phyloP scores from a whole-genome alignment of 768 basidiomycete species.

The Royoungia palumana region DNA sequence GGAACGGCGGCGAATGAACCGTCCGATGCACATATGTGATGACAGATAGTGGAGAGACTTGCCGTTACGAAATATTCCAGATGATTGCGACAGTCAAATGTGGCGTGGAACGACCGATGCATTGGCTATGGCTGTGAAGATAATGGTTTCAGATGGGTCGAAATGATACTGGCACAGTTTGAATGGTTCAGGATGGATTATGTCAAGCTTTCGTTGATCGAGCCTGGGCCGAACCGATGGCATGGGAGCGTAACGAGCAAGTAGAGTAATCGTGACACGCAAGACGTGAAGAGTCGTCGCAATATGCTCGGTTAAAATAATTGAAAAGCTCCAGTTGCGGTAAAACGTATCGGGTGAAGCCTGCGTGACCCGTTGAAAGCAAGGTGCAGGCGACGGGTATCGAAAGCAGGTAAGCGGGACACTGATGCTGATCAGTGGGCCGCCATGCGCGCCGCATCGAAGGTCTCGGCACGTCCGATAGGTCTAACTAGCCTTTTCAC shows the following conservation, averaged over 20 bases:
- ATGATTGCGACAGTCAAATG: conserved; percentile 29
- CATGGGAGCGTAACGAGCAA: conserved; percentile 16
- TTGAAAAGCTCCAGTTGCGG: background rate
- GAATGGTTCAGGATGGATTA: conserved; percentile 11
- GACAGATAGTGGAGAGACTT: conserved; percentile 23
- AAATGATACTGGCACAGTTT: conserved; percentile 17
- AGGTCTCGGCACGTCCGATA: conserved; percentile 65
- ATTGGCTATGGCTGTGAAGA: conserved; percentile 20
- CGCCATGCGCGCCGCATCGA: conserved; percentile 57
- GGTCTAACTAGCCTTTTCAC: conserved; percentile 54
- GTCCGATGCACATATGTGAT: conserved; percentile 29
- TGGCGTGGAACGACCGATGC: conserved; percentile 25
- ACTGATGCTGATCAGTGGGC: conserved; percentile 31
- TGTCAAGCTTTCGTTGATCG: conserved; percentile 8
- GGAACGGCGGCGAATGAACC: conserved; percentile 24
- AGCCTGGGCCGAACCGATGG: conserved; percentile 11
- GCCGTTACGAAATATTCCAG: conserved; percentile 7
- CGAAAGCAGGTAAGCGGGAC: conserved; percentile 1
- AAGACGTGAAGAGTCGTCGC: conserved; percentile 8
- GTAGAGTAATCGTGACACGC: conserved; percentile 13
- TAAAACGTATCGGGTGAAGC: conserved; percentile 2
- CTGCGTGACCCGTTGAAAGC: conserved; percentile 10
- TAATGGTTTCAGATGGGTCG: conserved; percentile 18
- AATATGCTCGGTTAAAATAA: conserved; percentile 9
- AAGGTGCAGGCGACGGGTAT: conserved; percentile 3